Evolutionary conservation across 495 filamentous ascomycete species (phyloP).

Genomic region (Penicillium flavigenum): DNA sequence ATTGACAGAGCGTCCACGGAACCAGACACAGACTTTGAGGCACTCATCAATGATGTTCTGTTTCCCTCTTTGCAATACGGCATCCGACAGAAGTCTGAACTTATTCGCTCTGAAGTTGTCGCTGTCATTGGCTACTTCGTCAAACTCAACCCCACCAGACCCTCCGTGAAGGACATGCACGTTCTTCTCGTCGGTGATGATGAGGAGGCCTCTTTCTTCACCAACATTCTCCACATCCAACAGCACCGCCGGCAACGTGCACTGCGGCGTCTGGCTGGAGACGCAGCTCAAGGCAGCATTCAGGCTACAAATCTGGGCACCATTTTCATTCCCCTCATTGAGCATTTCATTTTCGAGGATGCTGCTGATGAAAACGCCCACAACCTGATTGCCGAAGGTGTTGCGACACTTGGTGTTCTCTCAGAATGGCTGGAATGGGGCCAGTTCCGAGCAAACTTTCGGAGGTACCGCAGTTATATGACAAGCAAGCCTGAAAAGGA

Average conservation of each 20-base stretch:
- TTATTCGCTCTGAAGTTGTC: conserved; percentile 79
- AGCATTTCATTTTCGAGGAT: conserved; percentile 87
- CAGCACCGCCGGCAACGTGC: conserved; percentile 84
- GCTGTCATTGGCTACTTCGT: conserved; percentile 75
- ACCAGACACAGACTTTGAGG: conserved; percentile 39
- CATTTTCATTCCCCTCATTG: conserved; percentile 86
- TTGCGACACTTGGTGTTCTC: conserved; percentile 69
- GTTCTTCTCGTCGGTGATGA: conserved; percentile 72
- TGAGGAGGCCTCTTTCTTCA: conserved; percentile 90
- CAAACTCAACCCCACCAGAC: conserved; percentile 64
- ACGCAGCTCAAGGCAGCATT: conserved; percentile 60
- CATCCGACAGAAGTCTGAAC: conserved; percentile 72
- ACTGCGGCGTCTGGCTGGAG: conserved; percentile 67
- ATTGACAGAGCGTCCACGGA: conserved; percentile 55
- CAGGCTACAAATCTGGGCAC: conserved; percentile 75
- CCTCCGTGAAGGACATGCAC: conserved; percentile 70
- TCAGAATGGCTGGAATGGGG: conserved; percentile 80
- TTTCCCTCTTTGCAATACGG: conserved; percentile 75
- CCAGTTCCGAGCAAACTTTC: conserved; percentile 81
- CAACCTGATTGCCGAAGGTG: conserved; percentile 79
- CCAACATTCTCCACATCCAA: conserved; percentile 87
- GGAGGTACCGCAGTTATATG: conserved; percentile 76
- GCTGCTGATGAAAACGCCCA: conserved; percentile 75
- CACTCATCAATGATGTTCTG: conserved; percentile 60
- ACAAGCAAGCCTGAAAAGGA: conserved; percentile 77